Base-by-base conservation (phyloP, 148 eudicot species). In the Cornus kousa region DNA sequence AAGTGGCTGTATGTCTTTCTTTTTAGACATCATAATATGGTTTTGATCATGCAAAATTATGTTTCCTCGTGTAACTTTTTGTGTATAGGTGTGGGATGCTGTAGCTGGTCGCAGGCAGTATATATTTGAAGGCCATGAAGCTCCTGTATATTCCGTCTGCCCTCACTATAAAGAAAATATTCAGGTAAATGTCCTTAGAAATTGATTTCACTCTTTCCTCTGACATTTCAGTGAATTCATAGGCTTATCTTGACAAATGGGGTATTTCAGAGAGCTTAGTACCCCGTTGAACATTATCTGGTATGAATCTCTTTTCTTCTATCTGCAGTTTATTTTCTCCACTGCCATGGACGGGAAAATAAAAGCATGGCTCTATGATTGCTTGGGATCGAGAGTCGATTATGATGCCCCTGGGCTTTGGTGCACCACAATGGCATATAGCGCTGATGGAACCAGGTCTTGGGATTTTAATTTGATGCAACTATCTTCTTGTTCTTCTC, bases 281-380 rank as follows among this genome's bases (percentile, higher is more conserved):
- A 23, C 9, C 66, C 23, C 22, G 66, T n/a, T n/a, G 23, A 62
- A 5, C 66, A 62, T 17, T n/a, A 1, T 19, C 66, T 20, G 7
- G 5, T 62, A 62, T 62, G 5, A n/a, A 62, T n/a, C 66, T 62
- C 66, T 14, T 33, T 81, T 76, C 53, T 35, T 46, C 33, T 67
- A 55, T 81, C 46, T 80, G 76, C 85, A 91, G 96, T 88, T 91
- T 71, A 90, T 91, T 33, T 91, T 91, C 81, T 91, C 96, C 60
- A 91, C 93, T 33, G 89, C 96, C n/a, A 78, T 88, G 79, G 91
- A 85, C 82, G 96, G 96, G 22, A 88, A 91, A 86, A 88, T 91
- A 70, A 88, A 90, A 86, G 96, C 93, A 70, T 90, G 96, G 96
- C 85, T 90, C 60, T 91, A 91, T 87, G 93, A 91, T 79, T 86